phyloP scores from a whole-genome alignment of 257 asterid genomes.

The Scutellaria baicalensis region DNA sequence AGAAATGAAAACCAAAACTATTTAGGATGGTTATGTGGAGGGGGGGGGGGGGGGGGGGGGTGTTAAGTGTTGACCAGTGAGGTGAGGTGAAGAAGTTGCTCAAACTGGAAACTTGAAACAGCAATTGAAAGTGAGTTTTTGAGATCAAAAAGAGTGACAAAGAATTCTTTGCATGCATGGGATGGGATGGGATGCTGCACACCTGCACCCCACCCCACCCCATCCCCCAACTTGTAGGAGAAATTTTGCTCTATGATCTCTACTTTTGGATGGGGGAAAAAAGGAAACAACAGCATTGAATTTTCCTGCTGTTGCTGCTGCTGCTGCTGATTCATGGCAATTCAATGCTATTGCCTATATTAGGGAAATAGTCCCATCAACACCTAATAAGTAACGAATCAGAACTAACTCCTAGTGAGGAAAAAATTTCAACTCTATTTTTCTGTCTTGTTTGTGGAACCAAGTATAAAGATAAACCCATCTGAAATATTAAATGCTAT shows the following conservation, averaged over 20 bases:
- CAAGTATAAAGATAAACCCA: background rate
- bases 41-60: background rate
- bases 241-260: constrained; percentile 11
- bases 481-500: background rate
- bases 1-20: background rate
- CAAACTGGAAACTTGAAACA: background rate
- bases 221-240: background rate
- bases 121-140: constrained; percentile 22
- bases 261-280: constrained; percentile 16
- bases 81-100: background rate
- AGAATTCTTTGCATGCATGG: constrained; percentile 28
- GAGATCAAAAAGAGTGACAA: constrained; percentile 21
- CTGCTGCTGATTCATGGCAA: constrained; percentile 13
- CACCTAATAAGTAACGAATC: constrained; percentile 24
- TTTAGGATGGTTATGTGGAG: background rate
- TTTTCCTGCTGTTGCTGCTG: background rate
- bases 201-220: background rate
- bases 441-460: background rate
- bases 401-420: constrained; percentile 1
- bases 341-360: constrained; percentile 18
- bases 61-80: background rate
- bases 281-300: constrained; percentile 11
- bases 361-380: constrained; percentile 26
- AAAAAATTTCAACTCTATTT: background rate
- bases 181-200: constrained; percentile 13